Evolutionary conservation across 768 basidiomycete genomes (phyloP).

Genomic region (Saitozyma podzolica): DNA sequence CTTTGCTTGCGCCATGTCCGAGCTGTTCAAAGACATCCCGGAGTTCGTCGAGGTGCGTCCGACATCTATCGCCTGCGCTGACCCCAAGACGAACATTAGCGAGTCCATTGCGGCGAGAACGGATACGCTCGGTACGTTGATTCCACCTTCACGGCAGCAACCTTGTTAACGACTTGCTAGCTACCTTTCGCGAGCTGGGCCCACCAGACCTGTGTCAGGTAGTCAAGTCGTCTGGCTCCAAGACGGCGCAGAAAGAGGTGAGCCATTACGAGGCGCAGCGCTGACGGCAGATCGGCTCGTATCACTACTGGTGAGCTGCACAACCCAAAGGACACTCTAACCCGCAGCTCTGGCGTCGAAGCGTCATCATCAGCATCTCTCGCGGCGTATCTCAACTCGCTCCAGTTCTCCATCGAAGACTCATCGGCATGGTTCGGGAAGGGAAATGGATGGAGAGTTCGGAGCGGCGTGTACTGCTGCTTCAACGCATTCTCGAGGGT

Average conservation of each 20-base stretch:
- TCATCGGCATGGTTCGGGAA: conserved; percentile 84
- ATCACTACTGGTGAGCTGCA: conserved; percentile 66
- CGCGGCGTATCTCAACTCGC: conserved; percentile 96
- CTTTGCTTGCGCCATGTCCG: conserved; percentile 46
- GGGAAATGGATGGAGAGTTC: conserved; percentile 80
- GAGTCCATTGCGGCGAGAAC: conserved; percentile 87
- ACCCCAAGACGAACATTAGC: conserved; percentile 68
- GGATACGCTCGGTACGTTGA: conserved; percentile 76
- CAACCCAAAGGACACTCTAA: not conserved
- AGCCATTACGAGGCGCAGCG: conserved; percentile 36
- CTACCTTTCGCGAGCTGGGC: conserved; percentile 92
- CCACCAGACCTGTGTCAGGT: conserved; percentile 97
- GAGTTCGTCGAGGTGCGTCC: conserved; percentile 86
- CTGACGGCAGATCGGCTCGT: conserved; percentile 74
- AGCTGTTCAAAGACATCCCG: conserved; percentile 72
- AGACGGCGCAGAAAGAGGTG: conserved; percentile 82
- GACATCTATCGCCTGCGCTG: not conserved
- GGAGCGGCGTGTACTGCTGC: conserved; percentile 91
- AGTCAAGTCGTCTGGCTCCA: conserved; percentile 77
- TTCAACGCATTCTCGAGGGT: conserved; percentile 98
- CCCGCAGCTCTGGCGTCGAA: conserved; percentile 90
- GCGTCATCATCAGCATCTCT: conserved; percentile 96
- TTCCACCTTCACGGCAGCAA: conserved; percentile 14
- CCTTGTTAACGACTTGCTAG: conserved; percentile 55
- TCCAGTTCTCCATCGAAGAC: conserved; percentile 94